Conservation (phyloP, 805 yeast genomes). For the Ogataea neopini region DNA sequence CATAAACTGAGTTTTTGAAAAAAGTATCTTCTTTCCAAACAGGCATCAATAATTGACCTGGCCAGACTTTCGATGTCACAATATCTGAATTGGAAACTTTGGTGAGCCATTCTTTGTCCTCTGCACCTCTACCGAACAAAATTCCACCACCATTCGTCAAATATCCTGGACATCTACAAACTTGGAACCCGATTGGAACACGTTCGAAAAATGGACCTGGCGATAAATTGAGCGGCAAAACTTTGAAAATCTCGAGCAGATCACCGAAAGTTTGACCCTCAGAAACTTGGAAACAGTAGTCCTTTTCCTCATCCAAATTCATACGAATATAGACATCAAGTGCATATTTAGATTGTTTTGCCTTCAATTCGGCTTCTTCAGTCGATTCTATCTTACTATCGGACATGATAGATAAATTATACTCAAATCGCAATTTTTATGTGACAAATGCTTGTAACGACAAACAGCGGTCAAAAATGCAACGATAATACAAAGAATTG, state of each 20-base stretch:
- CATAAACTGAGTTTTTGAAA: conserved; percentile 40
- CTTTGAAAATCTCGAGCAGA: conserved; percentile 59
- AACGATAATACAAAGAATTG: too few species aligned
- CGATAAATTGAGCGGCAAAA: conserved; percentile 72
- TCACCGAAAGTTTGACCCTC: conserved; percentile 58
- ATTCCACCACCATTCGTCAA: conserved; percentile 83
- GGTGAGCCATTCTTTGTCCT: conserved; percentile 44
- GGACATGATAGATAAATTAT: too few species aligned
- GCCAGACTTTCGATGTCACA: conserved; percentile 70
- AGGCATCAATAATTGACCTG: conserved; percentile 86
- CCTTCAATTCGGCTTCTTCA: conserved; percentile 4
- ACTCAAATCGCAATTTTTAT: too few species aligned
- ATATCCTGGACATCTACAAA: conserved; percentile 71
- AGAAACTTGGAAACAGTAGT: conserved; percentile 81
- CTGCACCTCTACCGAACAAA: conserved; percentile 64
- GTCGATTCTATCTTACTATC: not conserved
- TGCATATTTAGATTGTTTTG: conserved; percentile 12
- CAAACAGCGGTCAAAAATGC: too few species aligned
- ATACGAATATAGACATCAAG: conserved; percentile 70
- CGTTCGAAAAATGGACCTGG: conserved; percentile 75
- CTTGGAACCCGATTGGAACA: conserved; percentile 62
- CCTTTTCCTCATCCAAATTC: conserved; percentile 82
- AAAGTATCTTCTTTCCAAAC: conserved; percentile 56
- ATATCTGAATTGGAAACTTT: conserved; percentile 49
- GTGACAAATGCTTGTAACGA: too few species aligned